These are phyloP conservation scores for Orbilia blumenaviensis DNA, from an alignment of 2,329 filamentous ascomycete species.

Conservation along the genomic window DNA sequence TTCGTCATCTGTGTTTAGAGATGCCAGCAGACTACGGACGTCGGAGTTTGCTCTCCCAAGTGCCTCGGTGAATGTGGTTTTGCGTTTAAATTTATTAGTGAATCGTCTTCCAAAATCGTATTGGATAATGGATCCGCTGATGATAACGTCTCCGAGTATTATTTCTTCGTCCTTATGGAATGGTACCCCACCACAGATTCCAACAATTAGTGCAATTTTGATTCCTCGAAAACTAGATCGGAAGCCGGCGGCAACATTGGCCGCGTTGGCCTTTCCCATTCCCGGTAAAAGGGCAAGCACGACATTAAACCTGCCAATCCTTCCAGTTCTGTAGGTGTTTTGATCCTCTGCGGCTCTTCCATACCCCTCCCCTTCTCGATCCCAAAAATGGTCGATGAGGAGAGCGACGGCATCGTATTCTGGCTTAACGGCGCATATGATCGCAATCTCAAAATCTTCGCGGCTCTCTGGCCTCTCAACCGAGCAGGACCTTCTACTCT, in stretches of 20 bases:
- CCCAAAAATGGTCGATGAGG: slow-evolving; percentile 59
- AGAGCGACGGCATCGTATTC: slow-evolving; percentile 59
- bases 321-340: slow-evolving; percentile 59
- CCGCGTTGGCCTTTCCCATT: slow-evolving; percentile 58
- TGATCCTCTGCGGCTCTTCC: slow-evolving; percentile 55
- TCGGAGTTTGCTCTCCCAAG: slow-evolving; percentile 57
- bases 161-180: slow-evolving; percentile 26
- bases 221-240: slow-evolving; percentile 59
- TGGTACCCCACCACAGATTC: slow-evolving; percentile 61
- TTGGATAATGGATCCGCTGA: slow-evolving; percentile 57
- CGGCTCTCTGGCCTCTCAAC: slow-evolving; percentile 30
- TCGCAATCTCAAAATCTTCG: slow-evolving; percentile 60
- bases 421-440: slow-evolving; percentile 60
- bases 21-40: slow-evolving; percentile 58
- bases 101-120: slow-evolving; percentile 58
- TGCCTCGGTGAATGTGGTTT: slow-evolving; percentile 54
- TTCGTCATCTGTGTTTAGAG: slow-evolving; percentile 53
- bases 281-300: slow-evolving; percentile 59
- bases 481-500: not conserved
- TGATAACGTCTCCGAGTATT: slow-evolving; percentile 55
- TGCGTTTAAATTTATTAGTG: slow-evolving; percentile 53
- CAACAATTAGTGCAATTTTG: slow-evolving; percentile 59
- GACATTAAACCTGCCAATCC: slow-evolving; percentile 60
- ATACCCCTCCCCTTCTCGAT: slow-evolving; percentile 34
- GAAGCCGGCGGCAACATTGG: slow-evolving; percentile 58